phyloP scores from a whole-genome alignment of 2,329 filamentous ascomycete species.

The Escovopsis weberi region DNA sequence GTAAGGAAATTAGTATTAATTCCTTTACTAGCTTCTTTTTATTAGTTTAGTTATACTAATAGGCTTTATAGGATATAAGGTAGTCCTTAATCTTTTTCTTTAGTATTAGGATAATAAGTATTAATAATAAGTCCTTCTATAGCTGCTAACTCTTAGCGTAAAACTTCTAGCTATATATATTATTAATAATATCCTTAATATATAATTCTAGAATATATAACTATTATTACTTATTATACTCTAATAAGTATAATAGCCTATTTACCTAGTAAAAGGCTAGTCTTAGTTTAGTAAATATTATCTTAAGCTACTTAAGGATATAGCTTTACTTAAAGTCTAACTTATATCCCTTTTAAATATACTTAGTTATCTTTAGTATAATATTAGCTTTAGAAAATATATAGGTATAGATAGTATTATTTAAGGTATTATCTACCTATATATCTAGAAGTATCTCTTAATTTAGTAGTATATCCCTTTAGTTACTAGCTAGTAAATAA shows the following conservation, averaged over 20 bases:
- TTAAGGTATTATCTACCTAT: too few relatives aligned
- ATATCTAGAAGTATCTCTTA: too few relatives aligned
- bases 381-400: background rate
- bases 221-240: background rate
- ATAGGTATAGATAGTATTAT: background rate
- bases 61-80: background rate
- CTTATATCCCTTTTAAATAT: background rate
- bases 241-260: background rate
- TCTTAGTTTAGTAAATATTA: background rate
- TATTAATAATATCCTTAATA: background rate
- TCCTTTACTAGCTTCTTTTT: too few relatives aligned
- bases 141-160: background rate
- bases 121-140: background rate
- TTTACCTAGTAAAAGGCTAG: background rate
- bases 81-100: background rate
- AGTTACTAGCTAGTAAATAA: background rate
- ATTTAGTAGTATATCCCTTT: background rate
- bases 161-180: background rate
- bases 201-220: background rate
- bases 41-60: too few relatives aligned
- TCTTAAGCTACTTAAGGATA: background rate
- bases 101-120: background rate
- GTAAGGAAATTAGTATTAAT: too few relatives aligned
- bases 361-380: slow-evolving; percentile 1
- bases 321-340: background rate